Percentiles rank a stretch among this genome's conserved stretches.
These are phyloP conservation scores for Paramecium bursaria DNA, from an alignment of 73 alveolate species.

Conservation along the genomic window DNA sequence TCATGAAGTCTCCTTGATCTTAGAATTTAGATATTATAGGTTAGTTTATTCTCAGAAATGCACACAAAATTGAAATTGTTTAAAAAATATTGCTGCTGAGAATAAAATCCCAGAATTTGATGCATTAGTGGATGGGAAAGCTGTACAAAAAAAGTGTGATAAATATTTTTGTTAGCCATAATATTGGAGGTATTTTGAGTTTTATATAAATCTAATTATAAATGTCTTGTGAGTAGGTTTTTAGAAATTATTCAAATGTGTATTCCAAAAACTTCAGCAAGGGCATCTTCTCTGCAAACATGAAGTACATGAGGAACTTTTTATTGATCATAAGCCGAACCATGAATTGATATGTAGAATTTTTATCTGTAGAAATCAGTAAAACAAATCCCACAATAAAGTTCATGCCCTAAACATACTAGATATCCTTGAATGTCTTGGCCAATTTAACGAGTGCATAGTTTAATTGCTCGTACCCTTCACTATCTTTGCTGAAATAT, in stretches of 20 bases:
- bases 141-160: conserved; percentile 48
- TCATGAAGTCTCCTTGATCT: not conserved
- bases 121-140: not conserved
- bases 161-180: conserved; percentile 44
- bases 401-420: conserved; percentile 52
- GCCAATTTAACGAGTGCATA: conserved; percentile 8
- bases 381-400: conserved; percentile 42
- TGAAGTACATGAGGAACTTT: conserved; percentile 10
- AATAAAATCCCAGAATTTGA: conserved; percentile 52
- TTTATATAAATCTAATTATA: not conserved
- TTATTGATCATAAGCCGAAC: not conserved
- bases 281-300: conserved; percentile 13
- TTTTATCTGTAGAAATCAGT: not conserved
- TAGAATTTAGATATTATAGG: not conserved
- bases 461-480: conserved; percentile 14
- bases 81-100: conserved; percentile 7
- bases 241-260: conserved; percentile 12
- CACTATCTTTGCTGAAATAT: not conserved
- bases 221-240: not conserved
- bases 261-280: conserved; percentile 15
- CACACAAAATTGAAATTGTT: not conserved
- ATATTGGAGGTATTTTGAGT: not conserved
- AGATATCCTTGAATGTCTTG: not conserved
- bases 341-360: not conserved
- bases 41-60: not conserved